Evolutionary conservation across 1,139 yeast species (phyloP), one percentile per base, ranked within the genome.

Genomic region (Pichia sp.): DNA sequence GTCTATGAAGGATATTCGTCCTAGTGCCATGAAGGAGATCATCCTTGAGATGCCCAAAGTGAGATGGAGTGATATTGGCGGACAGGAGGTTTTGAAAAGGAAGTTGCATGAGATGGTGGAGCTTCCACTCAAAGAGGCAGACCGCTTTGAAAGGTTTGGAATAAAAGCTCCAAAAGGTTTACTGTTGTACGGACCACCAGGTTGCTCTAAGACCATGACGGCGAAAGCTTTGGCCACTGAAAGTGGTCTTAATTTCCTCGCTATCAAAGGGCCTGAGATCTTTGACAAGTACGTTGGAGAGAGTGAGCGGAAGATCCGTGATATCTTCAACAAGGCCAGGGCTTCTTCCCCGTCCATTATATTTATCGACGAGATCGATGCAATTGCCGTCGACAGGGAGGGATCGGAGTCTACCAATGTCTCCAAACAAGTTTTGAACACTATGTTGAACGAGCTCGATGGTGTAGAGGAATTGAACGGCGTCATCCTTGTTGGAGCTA

Each of bases 11-110:
- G 95, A 88, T 36, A 82, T 93, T 6, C 77, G 96, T 51, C 99
- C 99, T 1, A 87, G 96, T 57, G 99, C 98, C 1, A 93, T 95
- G 99, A 79, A 97, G 57, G 99, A 95, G 67, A 89, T 92, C 54
- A 85, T 90, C 57, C 74, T 93, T 54, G 99, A 93, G 65, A 89
- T 92, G 79, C 98, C 99, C 4, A 88, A 90, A 65, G 96, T 92
- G 0, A 78, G 81, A 60, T 93, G 99, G 99, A 74, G 82, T 13
- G 99, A 95, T 70, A 92, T 93, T 62, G 99, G 99, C 19, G 99
- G 99, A 0, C 98, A 93, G 69, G 84, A 85, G 26, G 85, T 81
- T 19, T 76, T 93, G 56, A 93, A 93, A 66, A 77, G 77, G 58
- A 88, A 90, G 64, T 78, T 93, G 61, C 80, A 80, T 42, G 99